These are phyloP conservation scores for Gyromitra esculenta DNA, from an alignment of 2,329 filamentous ascomycete species.

Conservation along the genomic window DNA sequence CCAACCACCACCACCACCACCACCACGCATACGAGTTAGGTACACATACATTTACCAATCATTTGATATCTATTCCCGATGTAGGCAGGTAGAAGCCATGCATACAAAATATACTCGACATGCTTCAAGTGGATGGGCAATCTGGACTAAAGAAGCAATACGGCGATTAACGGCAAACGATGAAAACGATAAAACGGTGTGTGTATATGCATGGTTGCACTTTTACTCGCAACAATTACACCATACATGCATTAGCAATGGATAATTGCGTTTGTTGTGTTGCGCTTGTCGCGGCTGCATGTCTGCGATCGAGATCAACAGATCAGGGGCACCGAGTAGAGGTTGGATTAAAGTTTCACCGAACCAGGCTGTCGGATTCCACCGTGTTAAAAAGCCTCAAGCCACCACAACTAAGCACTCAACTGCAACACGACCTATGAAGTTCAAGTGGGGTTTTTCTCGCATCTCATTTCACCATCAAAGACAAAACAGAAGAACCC, in stretches of 20 bases:
- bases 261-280: not conserved
- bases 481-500: constrained; percentile 35
- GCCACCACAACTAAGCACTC: constrained; percentile 43
- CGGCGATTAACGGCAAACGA: not conserved
- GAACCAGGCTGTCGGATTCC: constrained; percentile 49
- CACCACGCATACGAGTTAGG: no score
- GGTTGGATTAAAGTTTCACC: constrained; percentile 53
- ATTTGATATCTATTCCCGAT: not conserved
- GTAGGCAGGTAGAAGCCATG: not conserved
- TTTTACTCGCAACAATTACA: not conserved
- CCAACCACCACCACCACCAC: no score
- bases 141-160: not conserved
- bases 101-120: no score
- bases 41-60: not conserved
- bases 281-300: constrained; percentile 31
- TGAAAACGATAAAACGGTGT: not conserved
- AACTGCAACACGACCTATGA: constrained; percentile 43
- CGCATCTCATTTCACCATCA: constrained; percentile 37
- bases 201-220: not conserved
- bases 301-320: constrained; percentile 20
- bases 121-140: no score
- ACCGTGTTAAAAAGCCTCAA: constrained; percentile 44
- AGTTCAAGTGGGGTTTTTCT: constrained; percentile 23
- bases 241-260: not conserved
- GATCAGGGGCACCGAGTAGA: constrained; percentile 32